Conservation (phyloP, 352 stramenopile species). For the Aphanomyces invadans region DNA sequence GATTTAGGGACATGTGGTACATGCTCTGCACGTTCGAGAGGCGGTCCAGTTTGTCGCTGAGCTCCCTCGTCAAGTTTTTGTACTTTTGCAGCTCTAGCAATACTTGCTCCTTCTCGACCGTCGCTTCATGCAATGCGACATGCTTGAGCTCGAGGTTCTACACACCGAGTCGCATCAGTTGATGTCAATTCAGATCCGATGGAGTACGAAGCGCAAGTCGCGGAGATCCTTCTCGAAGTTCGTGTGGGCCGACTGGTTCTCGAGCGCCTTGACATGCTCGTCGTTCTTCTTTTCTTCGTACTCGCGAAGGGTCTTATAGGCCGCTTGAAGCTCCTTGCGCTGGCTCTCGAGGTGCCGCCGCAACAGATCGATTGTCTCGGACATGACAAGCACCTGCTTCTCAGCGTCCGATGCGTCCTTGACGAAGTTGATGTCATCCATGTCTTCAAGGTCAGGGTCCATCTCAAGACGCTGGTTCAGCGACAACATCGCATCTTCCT, state of each 20-base stretch:
- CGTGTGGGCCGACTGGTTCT: conserved; percentile 3
- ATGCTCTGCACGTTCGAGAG: conserved; percentile 1
- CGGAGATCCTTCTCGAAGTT: conserved; percentile 19
- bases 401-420: conserved; percentile 12
- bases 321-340: conserved; percentile 21
- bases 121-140: conserved; percentile 23
- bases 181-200: not conserved
- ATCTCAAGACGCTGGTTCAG: conserved; percentile 23
- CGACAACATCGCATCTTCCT: not conserved
- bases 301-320: conserved; percentile 18
- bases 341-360: conserved; percentile 18
- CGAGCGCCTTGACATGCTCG: conserved; percentile 6
- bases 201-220: conserved; percentile 19
- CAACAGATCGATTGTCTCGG: conserved; percentile 22
- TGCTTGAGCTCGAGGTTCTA: conserved; percentile 25
- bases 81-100: conserved; percentile 22
- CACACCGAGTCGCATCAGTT: not conserved
- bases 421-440: not conserved
- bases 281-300: conserved; percentile 17
- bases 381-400: conserved; percentile 24
- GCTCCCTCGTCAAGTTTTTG: conserved; percentile 18
- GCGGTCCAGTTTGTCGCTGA: conserved; percentile 7
- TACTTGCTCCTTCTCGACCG: conserved; percentile 19
- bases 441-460: conserved; percentile 21
- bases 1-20: conserved; percentile 16